These are phyloP conservation scores for Boletus sensibilis DNA, from an alignment of 768 basidiomycete genomes.

Conservation along the genomic window DNA sequence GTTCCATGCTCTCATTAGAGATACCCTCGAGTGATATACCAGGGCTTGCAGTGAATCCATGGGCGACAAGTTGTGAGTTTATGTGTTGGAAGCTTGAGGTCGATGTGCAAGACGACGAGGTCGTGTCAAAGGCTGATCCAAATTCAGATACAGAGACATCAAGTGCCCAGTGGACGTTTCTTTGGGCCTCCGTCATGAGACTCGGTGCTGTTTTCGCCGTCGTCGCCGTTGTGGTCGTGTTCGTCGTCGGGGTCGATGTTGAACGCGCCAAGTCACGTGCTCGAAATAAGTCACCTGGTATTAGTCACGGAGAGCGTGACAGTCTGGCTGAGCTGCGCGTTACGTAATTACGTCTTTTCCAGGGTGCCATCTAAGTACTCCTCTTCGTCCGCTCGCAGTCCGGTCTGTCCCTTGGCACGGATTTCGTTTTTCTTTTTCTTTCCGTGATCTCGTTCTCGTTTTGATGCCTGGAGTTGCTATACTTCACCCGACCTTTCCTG, in stretches of 20 bases:
- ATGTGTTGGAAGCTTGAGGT: conserved; percentile 71
- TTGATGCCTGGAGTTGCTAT: conserved; percentile 45
- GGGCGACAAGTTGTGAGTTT: conserved; percentile 78
- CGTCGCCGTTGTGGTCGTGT: conserved; percentile 6
- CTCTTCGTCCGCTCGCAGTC: conserved; percentile 16
- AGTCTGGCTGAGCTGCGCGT: conserved; percentile 17
- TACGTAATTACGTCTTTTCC: conserved; percentile 24
- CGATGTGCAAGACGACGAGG: conserved; percentile 47
- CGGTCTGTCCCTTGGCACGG: conserved; percentile 11
- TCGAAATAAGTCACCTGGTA: conserved; percentile 7
- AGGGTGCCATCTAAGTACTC: background rate
- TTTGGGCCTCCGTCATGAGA: background rate
- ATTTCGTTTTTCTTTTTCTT: background rate
- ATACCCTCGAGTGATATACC: conserved; percentile 71
- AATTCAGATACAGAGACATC: conserved; percentile 43
- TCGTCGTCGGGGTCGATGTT: conserved; percentile 15
- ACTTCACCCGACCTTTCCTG: conserved; percentile 38
- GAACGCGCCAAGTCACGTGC: conserved; percentile 34
- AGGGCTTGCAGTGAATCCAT: conserved; percentile 66
- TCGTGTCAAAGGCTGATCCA: conserved; percentile 44
- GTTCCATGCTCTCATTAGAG: conserved; percentile 52
- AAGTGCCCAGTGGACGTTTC: conserved; percentile 51
- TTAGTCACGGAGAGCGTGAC: conserved; percentile 13
- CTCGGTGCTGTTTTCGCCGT: conserved; percentile 9
- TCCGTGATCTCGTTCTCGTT: conserved; percentile 1